A percentile compares a stretch with the other conserved stretches of the same genome.
These are phyloP conservation scores for Crithidia mellificae DNA, from an alignment of 208 protist genomes.

Conservation along the genomic window DNA sequence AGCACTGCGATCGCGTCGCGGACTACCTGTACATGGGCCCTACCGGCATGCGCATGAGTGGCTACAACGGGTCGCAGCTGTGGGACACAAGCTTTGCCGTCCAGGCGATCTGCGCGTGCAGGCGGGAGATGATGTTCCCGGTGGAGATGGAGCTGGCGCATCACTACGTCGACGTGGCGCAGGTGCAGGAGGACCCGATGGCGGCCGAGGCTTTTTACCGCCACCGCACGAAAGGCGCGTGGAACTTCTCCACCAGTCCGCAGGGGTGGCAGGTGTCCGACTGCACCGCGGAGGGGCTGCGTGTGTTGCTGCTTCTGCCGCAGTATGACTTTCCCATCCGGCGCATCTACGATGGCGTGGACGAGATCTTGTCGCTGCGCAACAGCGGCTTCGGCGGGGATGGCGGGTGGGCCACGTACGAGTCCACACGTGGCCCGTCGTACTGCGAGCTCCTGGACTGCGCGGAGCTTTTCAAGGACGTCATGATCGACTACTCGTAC, in stretches of 20 bases:
- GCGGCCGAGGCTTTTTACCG: constrained; percentile 89
- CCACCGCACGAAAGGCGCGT: constrained; percentile 95
- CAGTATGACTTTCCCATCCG: constrained; percentile 43
- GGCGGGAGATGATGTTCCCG: constrained; percentile 61
- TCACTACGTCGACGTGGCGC: constrained; percentile 91
- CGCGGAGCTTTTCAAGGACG: constrained; percentile 96
- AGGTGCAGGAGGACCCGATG: constrained; percentile 92
- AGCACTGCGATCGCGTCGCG: constrained; percentile 86
- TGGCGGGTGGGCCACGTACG: constrained; percentile 96
- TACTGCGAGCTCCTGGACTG: constrained; percentile 96
- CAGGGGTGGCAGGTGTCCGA: constrained; percentile 97
- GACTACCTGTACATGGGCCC: constrained; percentile 97
- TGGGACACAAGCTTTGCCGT: constrained; percentile 98
- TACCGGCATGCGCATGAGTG: constrained; percentile 97
- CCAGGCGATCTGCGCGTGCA: constrained; percentile 91
- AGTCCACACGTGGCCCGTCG: constrained; percentile 83
- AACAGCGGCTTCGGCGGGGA: constrained; percentile 77
- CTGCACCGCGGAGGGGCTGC: constrained; percentile 96
- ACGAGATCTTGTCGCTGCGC: constrained; percentile 95
- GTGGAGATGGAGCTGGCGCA: constrained; percentile 84
- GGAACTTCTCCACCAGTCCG: constrained; percentile 96
- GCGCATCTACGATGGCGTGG: constrained; percentile 87
- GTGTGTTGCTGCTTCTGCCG: constrained; percentile 79
- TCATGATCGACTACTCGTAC: constrained; percentile 98
- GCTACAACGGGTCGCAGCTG: constrained; percentile 98